Conservation (phyloP, 805 yeast genomes). For the Schizosaccharomyces cryophilus region DNA sequence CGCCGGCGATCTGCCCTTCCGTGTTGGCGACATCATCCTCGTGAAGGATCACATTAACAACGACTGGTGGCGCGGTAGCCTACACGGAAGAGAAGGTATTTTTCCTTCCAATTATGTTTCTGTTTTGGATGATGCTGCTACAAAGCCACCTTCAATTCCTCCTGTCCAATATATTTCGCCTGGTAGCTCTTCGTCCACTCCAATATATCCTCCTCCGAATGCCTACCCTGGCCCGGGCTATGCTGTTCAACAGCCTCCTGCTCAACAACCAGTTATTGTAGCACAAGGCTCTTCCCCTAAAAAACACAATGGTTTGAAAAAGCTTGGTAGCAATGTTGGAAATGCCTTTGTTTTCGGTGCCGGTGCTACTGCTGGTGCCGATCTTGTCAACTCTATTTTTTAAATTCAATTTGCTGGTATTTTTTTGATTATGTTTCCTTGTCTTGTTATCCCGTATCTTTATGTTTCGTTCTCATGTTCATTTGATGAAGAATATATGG, state of each 20-base stretch:
- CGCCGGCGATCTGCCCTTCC: slow-evolving; percentile 42
- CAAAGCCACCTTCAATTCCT: background rate
- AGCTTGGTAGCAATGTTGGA: slow-evolving; percentile 40
- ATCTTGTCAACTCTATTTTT: slow-evolving; percentile 49
- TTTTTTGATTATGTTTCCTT: slow-evolving; percentile 2
- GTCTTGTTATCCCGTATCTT: background rate
- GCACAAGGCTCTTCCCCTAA: background rate
- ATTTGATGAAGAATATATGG: no score
- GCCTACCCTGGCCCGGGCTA: slow-evolving; percentile 7
- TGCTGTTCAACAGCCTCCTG: slow-evolving; percentile 7
- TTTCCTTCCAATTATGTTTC: slow-evolving; percentile 77
- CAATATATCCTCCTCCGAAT: slow-evolving; percentile 4
- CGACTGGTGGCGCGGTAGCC: slow-evolving; percentile 77
- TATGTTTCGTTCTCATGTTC: no score
- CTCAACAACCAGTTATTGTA: slow-evolving; percentile 5
- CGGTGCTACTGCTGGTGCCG: slow-evolving; percentile 81
- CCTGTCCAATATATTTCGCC: background rate
- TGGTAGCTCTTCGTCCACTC: background rate
- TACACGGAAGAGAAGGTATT: slow-evolving; percentile 37
- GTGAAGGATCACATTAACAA: slow-evolving; percentile 49
- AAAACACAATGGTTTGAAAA: slow-evolving; percentile 21
- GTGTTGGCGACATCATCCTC: slow-evolving; percentile 41
- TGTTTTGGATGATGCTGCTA: slow-evolving; percentile 12
- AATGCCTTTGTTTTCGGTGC: slow-evolving; percentile 83
- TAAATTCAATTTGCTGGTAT: slow-evolving; percentile 9